A percentile compares a stretch with the other conserved stretches of the same genome.
These are phyloP conservation scores for Metschnikowia borealis DNA, from an alignment of 805 yeast species.

Conservation along the genomic window DNA sequence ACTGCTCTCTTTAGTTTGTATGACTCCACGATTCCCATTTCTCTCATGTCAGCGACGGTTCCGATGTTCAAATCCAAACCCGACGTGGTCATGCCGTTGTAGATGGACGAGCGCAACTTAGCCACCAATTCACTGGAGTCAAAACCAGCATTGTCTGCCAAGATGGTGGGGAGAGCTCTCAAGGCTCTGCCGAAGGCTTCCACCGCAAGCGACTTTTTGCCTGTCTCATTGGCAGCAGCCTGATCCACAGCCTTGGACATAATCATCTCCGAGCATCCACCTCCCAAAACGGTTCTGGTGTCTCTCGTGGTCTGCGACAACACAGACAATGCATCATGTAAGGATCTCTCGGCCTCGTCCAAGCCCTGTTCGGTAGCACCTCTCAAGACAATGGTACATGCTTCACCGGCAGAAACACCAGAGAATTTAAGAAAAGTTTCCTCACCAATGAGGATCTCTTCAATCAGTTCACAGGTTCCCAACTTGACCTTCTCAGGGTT, in stretches of 20 bases:
- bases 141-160: slow-evolving; percentile 96
- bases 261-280: slow-evolving; percentile 84
- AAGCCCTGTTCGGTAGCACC: slow-evolving; percentile 46
- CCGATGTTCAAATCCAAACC: slow-evolving; percentile 90
- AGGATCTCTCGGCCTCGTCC: slow-evolving; percentile 47
- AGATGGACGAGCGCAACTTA: slow-evolving; percentile 82
- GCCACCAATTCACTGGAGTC: slow-evolving; percentile 92
- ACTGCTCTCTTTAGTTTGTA: slow-evolving; percentile 91
- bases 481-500: slow-evolving; percentile 79
- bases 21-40: slow-evolving; percentile 87
- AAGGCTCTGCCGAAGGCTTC: slow-evolving; percentile 93
- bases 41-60: slow-evolving; percentile 87
- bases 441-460: slow-evolving; percentile 91
- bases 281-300: slow-evolving; percentile 89
- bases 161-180: slow-evolving; percentile 89
- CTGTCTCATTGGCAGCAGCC: slow-evolving; percentile 85
- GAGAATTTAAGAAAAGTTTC: slow-evolving; percentile 84
- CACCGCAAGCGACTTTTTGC: slow-evolving; percentile 90
- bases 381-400: slow-evolving; percentile 91
- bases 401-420: slow-evolving; percentile 95
- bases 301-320: slow-evolving; percentile 91
- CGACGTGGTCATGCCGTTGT: slow-evolving; percentile 85
- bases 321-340: slow-evolving; percentile 95
- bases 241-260: slow-evolving; percentile 97
- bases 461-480: slow-evolving; percentile 86